Evolutionary conservation across 2,329 filamentous ascomycete genomes (phyloP).

Genomic region (Myriosclerotinia scirpicola): DNA sequence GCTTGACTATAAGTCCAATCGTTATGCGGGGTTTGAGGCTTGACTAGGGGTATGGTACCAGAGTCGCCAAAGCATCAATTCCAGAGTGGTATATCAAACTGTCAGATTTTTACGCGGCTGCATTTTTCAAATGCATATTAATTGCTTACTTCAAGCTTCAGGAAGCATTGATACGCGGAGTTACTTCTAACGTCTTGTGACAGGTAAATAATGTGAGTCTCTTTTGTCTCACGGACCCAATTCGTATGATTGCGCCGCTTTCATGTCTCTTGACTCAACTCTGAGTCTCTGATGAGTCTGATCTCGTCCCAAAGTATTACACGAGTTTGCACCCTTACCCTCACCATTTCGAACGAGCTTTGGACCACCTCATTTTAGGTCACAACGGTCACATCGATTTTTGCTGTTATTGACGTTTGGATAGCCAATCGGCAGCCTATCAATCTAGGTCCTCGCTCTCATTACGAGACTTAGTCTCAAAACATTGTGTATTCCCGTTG

Average conservation of each 20-base stretch:
- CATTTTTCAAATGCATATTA: neutral
- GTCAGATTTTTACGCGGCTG: conserved; percentile 4
- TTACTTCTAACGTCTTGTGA: neutral
- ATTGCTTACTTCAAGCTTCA: neutral
- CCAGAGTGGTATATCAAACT: neutral
- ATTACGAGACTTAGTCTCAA: neutral
- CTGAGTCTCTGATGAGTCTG: too few species aligned
- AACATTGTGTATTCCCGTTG: neutral
- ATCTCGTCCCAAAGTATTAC: neutral
- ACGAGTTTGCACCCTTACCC: neutral
- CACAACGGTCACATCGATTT: too few species aligned
- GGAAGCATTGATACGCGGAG: neutral
- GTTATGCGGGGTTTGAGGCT: neutral
- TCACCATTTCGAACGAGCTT: neutral
- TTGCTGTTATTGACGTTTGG: neutral
- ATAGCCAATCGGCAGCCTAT: too few species aligned
- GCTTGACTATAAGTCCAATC: neutral
- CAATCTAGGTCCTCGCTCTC: too few species aligned
- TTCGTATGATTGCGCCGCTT: neutral
- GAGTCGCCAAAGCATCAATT: neutral
- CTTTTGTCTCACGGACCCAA: neutral
- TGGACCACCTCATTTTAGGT: neutral
- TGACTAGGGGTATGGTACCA: neutral
- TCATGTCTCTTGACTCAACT: neutral
- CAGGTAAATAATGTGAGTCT: neutral